phyloP scores from a whole-genome alignment of 2,329 filamentous ascomycete species.

The Aureobasidium vineae region DNA sequence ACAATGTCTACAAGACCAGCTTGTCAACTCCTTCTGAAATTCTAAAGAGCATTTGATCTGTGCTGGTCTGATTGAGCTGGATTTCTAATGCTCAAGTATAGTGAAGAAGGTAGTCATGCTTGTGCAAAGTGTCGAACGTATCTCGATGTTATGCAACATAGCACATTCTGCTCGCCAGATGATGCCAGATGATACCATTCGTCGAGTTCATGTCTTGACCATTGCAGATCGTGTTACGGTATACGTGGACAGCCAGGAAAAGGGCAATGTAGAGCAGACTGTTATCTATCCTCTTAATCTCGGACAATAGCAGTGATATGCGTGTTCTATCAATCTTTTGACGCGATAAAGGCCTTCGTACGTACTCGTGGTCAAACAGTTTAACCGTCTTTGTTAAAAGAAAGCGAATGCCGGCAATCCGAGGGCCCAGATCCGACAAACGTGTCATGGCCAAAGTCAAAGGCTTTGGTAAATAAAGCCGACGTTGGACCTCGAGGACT shows the following conservation, averaged over 20 bases:
- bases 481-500: conserved; percentile 11
- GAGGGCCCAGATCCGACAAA: conserved; percentile 12
- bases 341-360: conserved; percentile 4
- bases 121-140: not conserved
- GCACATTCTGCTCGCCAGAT: not conserved
- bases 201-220: not conserved
- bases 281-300: not conserved
- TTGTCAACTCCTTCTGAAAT: not conserved
- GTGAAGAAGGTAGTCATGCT: not conserved
- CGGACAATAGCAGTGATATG: not conserved
- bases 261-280: not conserved
- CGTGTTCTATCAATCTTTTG: conserved; percentile 10
- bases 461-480: not conserved
- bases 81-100: not conserved
- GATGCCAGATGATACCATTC: not conserved
- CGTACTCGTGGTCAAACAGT: conserved; percentile 21
- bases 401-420: conserved; percentile 16
- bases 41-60: too few relatives aligned
- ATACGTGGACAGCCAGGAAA: not conserved
- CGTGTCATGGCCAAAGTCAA: conserved; percentile 15
- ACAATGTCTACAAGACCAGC: not conserved
- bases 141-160: not conserved
- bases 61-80: too few relatives aligned
- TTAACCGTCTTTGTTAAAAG: conserved; percentile 21
- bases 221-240: not conserved